Evolutionary conservation across 371 early-diverging fungal genomes (phyloP), one percentile per base, ranked within the genome.

Genomic region (Spiromyces aspiralis): DNA sequence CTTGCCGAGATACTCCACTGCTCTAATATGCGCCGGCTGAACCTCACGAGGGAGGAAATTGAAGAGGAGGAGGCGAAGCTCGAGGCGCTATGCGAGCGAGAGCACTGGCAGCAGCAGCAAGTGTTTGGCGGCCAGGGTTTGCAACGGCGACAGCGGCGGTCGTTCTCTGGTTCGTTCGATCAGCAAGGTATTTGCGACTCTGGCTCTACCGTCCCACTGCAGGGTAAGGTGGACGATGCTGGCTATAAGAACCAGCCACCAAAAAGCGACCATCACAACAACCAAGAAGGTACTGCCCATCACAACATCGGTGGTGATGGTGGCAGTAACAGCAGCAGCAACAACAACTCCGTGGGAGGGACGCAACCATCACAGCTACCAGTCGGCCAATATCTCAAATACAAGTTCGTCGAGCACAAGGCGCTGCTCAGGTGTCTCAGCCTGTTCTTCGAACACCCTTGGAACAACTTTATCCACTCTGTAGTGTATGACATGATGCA

Each of bases 401-500:
- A 72, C 44, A 74, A 75, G 50, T 74, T 81, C 28, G 76, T 83
- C 13, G 70, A 80, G 44, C 67, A 79, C 52, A 61, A 63, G 22
- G 81, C 80, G 27, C 57, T 84, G 51, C 75, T 79, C 2, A 67
- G 45, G 1, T 61, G 59, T 43, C 46, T 55, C n/a, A 83, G 85
- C 53, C 64, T 93, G 42, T 93, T 93, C 55, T 90, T 92, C 71
- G 69, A 72, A 22, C 89, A 84, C 62, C 80, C 83, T 22, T 90
- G 90, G 84, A 93, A 93, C 68, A 93, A 95, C 74, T 87, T 95
- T 61, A 60, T 95, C 54, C 95, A 95, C 67, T 85, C 87, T 20
- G 90, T 92, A 12, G 88, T 95, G 10, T 95, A 88, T 61, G 95
- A 95, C 62, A 87, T 92, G 76, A 74, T 93, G 51, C 88, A 89